A percentile compares a stretch with the other conserved stretches of the same genome.
Conservation (phyloP, 2,329 filamentous ascomycete genomes). For the Alternaria panax region DNA sequence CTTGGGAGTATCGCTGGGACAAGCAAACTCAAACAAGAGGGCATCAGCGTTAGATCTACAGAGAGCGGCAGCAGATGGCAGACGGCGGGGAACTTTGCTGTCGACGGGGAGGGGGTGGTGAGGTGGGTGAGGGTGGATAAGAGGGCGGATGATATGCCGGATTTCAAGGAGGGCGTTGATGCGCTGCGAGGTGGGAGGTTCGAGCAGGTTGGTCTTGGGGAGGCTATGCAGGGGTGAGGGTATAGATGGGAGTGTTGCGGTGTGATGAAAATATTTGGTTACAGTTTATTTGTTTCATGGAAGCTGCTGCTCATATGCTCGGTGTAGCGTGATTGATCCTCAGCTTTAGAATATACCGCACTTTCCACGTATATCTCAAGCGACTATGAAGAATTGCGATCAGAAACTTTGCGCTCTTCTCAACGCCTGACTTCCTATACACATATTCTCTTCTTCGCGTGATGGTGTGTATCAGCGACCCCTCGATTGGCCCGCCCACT, state of each 20-base stretch:
- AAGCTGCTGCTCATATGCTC: too few relatives aligned
- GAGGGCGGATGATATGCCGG: constrained; percentile 62
- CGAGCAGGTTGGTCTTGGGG: neutral
- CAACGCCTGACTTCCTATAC: too few relatives aligned
- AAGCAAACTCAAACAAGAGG: constrained; percentile 66
- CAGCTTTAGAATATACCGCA: too few relatives aligned
- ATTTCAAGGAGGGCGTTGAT: constrained; percentile 59
- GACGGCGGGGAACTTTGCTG: constrained; percentile 69
- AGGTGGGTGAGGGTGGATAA: constrained; percentile 59
- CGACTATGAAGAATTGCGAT: too few relatives aligned
- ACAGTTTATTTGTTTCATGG: too few relatives aligned
- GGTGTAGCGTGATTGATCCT: too few relatives aligned
- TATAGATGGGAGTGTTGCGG: too few relatives aligned
- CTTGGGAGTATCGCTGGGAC: constrained; percentile 65
- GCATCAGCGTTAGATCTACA: constrained; percentile 70
- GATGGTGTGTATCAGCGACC: neutral
- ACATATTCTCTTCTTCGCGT: neutral
- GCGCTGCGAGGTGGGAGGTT: constrained; percentile 9
- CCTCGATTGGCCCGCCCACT: constrained; percentile 7
- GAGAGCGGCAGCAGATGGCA: constrained; percentile 75
- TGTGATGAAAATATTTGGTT: too few relatives aligned
- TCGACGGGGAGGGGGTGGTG: constrained; percentile 62
- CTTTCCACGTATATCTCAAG: too few relatives aligned
- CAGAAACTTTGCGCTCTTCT: too few relatives aligned
- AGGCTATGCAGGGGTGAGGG: neutral